Conservation (phyloP, 495 filamentous ascomycete genomes). For the Penicillium verhagenii region DNA sequence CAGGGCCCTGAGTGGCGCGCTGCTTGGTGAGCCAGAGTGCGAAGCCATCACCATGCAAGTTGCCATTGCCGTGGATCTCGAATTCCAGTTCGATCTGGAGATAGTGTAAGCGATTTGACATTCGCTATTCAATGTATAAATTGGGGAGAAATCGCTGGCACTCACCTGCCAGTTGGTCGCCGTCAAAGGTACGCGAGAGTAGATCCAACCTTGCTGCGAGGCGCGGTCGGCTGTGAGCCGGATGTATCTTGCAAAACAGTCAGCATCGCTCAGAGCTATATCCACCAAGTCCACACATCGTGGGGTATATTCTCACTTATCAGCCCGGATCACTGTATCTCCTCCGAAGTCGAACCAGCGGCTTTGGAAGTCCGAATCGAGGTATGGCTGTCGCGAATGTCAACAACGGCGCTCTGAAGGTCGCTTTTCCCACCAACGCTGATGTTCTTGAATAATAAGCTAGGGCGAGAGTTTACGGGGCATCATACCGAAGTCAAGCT, state of each 20-base stretch:
- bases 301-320: slow-evolving; percentile 64
- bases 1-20: slow-evolving; percentile 73
- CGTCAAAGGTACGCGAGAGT: slow-evolving; percentile 89
- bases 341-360: slow-evolving; percentile 99
- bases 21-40: slow-evolving; percentile 98
- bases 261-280: slow-evolving; percentile 11
- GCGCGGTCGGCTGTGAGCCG: slow-evolving; percentile 87
- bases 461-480: neutral
- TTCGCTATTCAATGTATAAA: neutral
- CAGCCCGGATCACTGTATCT: slow-evolving; percentile 88
- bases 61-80: slow-evolving; percentile 77
- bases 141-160: neutral
- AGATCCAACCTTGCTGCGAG: slow-evolving; percentile 88
- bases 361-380: slow-evolving; percentile 97
- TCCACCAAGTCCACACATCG: too few relatives aligned
- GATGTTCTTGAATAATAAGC: neutral
- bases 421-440: neutral
- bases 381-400: slow-evolving; percentile 69
- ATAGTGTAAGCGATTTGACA: neutral
- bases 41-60: slow-evolving; percentile 95
- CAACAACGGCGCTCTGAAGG: slow-evolving; percentile 16
- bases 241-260: slow-evolving; percentile 63
- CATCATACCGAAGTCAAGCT: slow-evolving; percentile 57
- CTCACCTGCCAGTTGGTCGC: slow-evolving; percentile 96
- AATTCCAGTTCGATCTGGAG: slow-evolving; percentile 87